Evolutionary conservation across 148 eudicot genomes (phyloP).

Genomic region (Spergularia bocconei): DNA sequence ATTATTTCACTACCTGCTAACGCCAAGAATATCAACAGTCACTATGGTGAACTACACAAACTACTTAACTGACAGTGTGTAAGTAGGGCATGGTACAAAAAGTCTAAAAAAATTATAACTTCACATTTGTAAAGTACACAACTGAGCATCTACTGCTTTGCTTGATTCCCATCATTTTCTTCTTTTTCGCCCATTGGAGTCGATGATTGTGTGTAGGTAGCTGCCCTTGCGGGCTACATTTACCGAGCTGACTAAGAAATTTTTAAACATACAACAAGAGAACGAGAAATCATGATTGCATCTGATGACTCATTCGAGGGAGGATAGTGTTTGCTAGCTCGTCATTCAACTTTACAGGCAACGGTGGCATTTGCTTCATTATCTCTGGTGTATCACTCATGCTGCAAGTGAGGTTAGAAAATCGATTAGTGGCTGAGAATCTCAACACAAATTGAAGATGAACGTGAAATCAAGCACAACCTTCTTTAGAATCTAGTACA

Average conservation of each 20-base stretch:
- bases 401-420: conserved; percentile 39
- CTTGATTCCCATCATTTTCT: conserved; percentile 6
- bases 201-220: conserved; percentile 7
- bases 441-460: background rate
- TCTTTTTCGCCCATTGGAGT: background rate
- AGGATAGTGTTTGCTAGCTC: conserved; percentile 71
- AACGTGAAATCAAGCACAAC: background rate
- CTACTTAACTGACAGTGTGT: conserved; percentile 17
- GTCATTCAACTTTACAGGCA: conserved; percentile 85
- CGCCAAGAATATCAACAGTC: conserved; percentile 23
- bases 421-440: background rate
- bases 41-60: conserved; percentile 29
- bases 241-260: background rate
- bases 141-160: conserved; percentile 15
- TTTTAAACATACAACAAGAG: background rate
- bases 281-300: conserved; percentile 35
- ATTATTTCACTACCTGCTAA: conserved; percentile 23
- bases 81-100: background rate
- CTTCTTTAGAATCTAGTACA: background rate
- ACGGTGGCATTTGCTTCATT: conserved; percentile 98
- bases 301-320: conserved; percentile 45
- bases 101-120: background rate
- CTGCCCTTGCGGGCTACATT: conserved; percentile 21
- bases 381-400: conserved; percentile 76
- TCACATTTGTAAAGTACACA: conserved; percentile 26